Evolutionary conservation across 2,329 filamentous ascomycete genomes (phyloP), one percentile per base, ranked within the genome.

Genomic region (Penicillium sp.): DNA sequence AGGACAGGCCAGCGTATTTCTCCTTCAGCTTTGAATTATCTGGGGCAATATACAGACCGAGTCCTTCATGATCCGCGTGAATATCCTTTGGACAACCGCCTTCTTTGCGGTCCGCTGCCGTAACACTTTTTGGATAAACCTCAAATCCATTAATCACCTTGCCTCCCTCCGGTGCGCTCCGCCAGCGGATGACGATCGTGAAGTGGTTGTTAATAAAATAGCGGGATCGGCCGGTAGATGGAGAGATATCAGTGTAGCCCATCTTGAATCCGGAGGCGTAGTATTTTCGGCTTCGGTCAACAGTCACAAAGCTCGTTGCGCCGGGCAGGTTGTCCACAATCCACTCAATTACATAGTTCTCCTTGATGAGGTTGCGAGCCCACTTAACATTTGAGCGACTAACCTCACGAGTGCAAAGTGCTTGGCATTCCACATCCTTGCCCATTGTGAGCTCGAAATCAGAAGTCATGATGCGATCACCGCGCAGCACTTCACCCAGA

Each of bases 271-370:
- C 92, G 2, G 90, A 86, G 12, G 90, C 89, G 71, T 96, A 96
- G 78, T 96, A 95, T 73, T 92, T 95, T 66, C 85, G 82, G 45
- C 83, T 86, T 76, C 91, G 91, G 73, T 95, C 91, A 33, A 90
- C 88, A 0, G 89, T 93, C 26, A 94, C 88, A 68, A 95, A 95
- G 71, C 88, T 92, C 8, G 91, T 95, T 33, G 91, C 91, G 6
- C 91, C 91, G 1, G 92, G 91, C 9, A 96, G 80, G 67, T 96
- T 96, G 73, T 96, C 91, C 60, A 94, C 89, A 63, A 96, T 95
- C 92, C 91, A 96, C 73, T 96, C 91, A 2, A 87, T 87, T n/a
- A 94, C 86, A 71, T 94, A 95, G 33, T 89, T 89, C 51, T 92
- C 84, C 57, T 82, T 83, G 37, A 96, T 87, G 67, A 96, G 76